Base-by-base conservation (phyloP, 2,329 filamentous ascomycete genomes). In the Colletotrichum cereale region DNA sequence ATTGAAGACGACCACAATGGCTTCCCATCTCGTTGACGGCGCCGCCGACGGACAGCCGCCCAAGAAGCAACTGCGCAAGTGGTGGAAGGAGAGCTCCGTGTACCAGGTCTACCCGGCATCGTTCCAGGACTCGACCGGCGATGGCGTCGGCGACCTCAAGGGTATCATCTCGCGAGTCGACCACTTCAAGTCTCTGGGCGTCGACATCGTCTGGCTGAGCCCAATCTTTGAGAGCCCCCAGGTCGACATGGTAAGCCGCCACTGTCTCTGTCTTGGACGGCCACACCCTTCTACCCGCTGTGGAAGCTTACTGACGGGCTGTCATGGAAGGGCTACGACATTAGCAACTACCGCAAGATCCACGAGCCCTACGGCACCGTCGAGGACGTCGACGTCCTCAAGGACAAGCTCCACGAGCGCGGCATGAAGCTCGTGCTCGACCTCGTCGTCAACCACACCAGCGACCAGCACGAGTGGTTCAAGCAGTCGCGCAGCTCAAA, bases 371-470 rank as follows among this genome's bases (percentile, higher is more conserved):
- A 93, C 73, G 92, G 92, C 21, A 89, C 89, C 24, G 82, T 95
- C 48, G 82, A 83, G 62, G 91, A 95, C 77, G 88, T 94, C 29
- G 90, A 93, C 61, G 78, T 82, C 1, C 80, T 94, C 65, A 90
- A 91, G 64, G 79, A 88, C 58, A 86, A 86, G 31, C 86, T 89
- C 34, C 90, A 93, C 71, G 79, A 85, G 40, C 83, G 90, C 2
- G 88, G 86, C 2, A 92, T 94, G 87, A 91, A 90, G 77, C 82
- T 94, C 14, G 86, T 94, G 29, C 86, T 94, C 75, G 92, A 94
- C 76, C 81, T 94, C 12, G 92, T 94, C 1, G 88, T 93, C 64
- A 94, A 94, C 73, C 92, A 95, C 78, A 94, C 91, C 0, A 84
- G 80, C 53, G 80, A 85, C 73, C 82, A 89, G 77, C 88, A 90